Evolutionary conservation across 352 stramenopile genomes (phyloP).

Genomic region (Pythium aristosporum): DNA sequence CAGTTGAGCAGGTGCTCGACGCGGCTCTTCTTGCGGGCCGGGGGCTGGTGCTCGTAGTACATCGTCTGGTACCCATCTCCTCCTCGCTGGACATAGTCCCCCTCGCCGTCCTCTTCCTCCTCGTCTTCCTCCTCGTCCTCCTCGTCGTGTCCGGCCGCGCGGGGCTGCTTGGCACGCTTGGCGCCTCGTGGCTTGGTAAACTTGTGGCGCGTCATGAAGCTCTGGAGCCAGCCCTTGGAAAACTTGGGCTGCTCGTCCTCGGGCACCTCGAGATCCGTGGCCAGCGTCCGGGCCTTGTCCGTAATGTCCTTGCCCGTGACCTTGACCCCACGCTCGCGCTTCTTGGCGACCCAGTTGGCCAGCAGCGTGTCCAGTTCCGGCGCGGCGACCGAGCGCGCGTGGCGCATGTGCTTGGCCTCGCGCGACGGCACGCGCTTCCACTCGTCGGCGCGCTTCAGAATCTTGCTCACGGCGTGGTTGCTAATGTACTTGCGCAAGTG

Average conservation of each 20-base stretch:
- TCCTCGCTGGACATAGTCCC: not conserved
- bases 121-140: conserved; percentile 1
- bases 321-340: conserved; percentile 15
- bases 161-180: conserved; percentile 2
- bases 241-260: conserved; percentile 26
- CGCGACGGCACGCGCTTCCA: conserved; percentile 18
- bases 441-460: conserved; percentile 23
- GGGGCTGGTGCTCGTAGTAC: not conserved
- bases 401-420: conserved; percentile 22
- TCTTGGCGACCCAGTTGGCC: conserved; percentile 18
- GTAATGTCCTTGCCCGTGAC: conserved; percentile 22
- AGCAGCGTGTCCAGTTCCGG: conserved; percentile 24
- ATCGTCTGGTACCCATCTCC: not conserved
- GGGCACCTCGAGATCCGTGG: conserved; percentile 19
- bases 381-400: conserved; percentile 10
- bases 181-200: conserved; percentile 12
- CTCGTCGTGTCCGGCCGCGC: not conserved
- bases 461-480: conserved; percentile 23
- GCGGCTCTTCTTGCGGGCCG: conserved; percentile 18
- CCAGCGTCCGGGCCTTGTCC: conserved; percentile 8
- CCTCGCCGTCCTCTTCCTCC: not conserved
- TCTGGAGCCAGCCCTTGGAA: conserved; percentile 27
- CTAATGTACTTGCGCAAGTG: conserved; percentile 31
- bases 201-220: conserved; percentile 23
- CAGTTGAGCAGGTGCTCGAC: conserved; percentile 26